These are phyloP conservation scores for Stagonosporopsis tanaceti DNA, from an alignment of 2,329 filamentous ascomycete species.

Conservation along the genomic window DNA sequence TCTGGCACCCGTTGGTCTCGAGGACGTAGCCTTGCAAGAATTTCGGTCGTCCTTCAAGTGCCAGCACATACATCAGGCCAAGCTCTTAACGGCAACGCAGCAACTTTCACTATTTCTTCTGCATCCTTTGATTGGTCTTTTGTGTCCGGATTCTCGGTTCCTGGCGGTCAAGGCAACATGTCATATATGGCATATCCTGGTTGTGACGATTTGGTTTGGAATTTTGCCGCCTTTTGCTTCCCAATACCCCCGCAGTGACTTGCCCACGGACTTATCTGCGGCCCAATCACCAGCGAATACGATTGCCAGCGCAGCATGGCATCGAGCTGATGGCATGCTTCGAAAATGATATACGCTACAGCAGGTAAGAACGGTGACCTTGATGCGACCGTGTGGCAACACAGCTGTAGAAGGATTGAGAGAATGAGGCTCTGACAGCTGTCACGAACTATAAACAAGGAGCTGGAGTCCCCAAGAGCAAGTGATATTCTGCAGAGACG, in stretches of 20 bases:
- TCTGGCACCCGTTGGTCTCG: constrained; percentile 37
- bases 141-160: constrained; percentile 30
- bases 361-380: constrained; percentile 31
- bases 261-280: constrained; percentile 32
- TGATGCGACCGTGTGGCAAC: constrained; percentile 37
- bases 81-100: constrained; percentile 34
- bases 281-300: constrained; percentile 38
- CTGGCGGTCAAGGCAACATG: constrained; percentile 35
- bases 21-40: constrained; percentile 36
- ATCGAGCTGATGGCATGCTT: constrained; percentile 33
- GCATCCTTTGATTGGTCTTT: constrained; percentile 36
- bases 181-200: constrained; percentile 42
- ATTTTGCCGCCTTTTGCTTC: constrained; percentile 31
- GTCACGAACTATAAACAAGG: constrained; percentile 44
- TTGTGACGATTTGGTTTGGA: constrained; percentile 35
- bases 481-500: constrained; percentile 33
- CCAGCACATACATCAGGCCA: constrained; percentile 44
- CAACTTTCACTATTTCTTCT: constrained; percentile 25
- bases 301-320: constrained; percentile 44
- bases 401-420: constrained; percentile 28
- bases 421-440: constrained; percentile 37
- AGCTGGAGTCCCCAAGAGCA: constrained; percentile 29
- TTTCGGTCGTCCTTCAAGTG: constrained; percentile 36
- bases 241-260: constrained; percentile 37
- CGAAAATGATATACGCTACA: constrained; percentile 31